Percentiles rank a stretch among this genome's conserved stretches.
Evolutionary conservation across 768 basidiomycete genomes (phyloP).

Genomic region (Cantharellus anzutake): DNA sequence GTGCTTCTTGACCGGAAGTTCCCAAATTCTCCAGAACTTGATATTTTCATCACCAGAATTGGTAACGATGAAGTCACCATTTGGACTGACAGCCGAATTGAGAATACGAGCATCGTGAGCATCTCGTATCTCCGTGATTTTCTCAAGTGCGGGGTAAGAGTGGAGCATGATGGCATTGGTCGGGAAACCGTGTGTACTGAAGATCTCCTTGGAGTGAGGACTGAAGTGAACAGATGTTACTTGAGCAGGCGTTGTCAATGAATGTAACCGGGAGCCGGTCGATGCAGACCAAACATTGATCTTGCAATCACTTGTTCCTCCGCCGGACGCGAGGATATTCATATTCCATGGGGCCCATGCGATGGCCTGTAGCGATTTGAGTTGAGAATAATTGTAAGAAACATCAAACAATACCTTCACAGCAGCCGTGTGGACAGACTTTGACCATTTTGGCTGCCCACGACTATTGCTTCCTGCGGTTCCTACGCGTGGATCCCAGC

Average conservation of each 20-base stretch:
- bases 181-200: slow-evolving; percentile 90
- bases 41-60: slow-evolving; percentile 91
- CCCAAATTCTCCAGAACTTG: slow-evolving; percentile 68
- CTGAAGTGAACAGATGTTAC: slow-evolving; percentile 84
- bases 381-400: not conserved
- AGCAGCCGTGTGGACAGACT: slow-evolving; percentile 79
- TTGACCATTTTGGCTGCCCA: slow-evolving; percentile 67
- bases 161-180: slow-evolving; percentile 69
- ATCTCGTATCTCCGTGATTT: slow-evolving; percentile 70
- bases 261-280: slow-evolving; percentile 80
- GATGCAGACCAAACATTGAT: slow-evolving; percentile 84
- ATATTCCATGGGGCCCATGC: slow-evolving; percentile 98
- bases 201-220: slow-evolving; percentile 69
- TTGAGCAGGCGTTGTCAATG: slow-evolving; percentile 72
- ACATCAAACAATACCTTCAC: slow-evolving; percentile 20
- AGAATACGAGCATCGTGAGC: slow-evolving; percentile 87
- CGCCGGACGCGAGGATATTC: slow-evolving; percentile 77
- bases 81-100: slow-evolving; percentile 68
- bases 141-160: slow-evolving; percentile 67
- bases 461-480: slow-evolving; percentile 21
- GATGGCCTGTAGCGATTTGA: slow-evolving; percentile 37
- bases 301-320: slow-evolving; percentile 85
- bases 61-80: slow-evolving; percentile 80
- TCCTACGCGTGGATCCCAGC: slow-evolving; percentile 79
- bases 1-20: slow-evolving; percentile 14